Evolutionary conservation across 306 rosid species (phyloP), one percentile per base, ranked within the genome.

Genomic region (Citrullus mucosospermus): DNA sequence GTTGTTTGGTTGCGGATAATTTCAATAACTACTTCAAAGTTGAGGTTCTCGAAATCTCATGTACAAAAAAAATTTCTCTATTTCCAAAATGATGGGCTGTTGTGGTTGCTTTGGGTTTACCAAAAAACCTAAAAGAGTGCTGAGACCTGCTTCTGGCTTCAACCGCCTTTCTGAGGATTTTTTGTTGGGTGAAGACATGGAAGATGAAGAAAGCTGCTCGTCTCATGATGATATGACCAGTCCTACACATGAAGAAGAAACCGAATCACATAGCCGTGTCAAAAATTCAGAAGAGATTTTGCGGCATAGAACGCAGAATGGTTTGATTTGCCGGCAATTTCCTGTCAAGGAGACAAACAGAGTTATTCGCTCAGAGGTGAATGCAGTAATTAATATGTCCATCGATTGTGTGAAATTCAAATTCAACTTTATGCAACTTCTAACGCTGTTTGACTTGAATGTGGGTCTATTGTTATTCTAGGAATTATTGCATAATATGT

Each of bases 271-370:
- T 25, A 60, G 25, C 73, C 83, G 87, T 11, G 81, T 86, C 71
- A 96, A 91, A 81, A 84, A 86, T 74, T 90, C 99, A 0, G 99
- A 96, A 75, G 99, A 96, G 51, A 89, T 96, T 85, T 84, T 96
- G 82, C 81, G 8, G 75, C 66, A 82, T 57, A 91, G 93, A 82
- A 89, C 77, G 30, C 90, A 88, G 86, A 88, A 84, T 69, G 99
- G 80, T 68, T 79, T 91, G 93, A 80, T 92, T 81, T 96, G 99
- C 82, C 87, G 99, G 88, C 90, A 88, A 84, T 83, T 81, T 81
- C 99, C 99, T 56, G 97, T 92, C 76, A 95, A 92, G 87, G 97
- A 95, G 81, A 95, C 97, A 32, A n/a, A 78, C 80, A 85, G 79
- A 84, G 85, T 88, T 80, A 75, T 88, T 73, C 93, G 99, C 17